phyloP scores from a whole-genome alignment of 108 stramenopile genomes.

The Fragilariopsis cylindrus region DNA sequence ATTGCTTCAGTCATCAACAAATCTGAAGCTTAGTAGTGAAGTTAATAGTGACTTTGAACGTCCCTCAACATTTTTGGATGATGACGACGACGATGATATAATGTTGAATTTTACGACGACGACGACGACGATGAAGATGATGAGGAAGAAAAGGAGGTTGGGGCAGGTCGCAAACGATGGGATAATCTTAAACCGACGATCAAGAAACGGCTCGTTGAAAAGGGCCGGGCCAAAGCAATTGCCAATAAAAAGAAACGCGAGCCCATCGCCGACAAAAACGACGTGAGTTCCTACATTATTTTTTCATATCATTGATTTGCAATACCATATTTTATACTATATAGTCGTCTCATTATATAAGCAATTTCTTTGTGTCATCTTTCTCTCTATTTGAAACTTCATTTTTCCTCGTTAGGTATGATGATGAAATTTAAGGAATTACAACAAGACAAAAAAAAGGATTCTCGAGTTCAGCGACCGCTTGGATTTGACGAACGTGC shows the following conservation, averaged over 20 bases:
- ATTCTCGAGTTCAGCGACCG: constrained; percentile 52
- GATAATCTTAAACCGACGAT: constrained; percentile 66
- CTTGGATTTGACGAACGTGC: constrained; percentile 53
- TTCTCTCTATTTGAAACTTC: neutral
- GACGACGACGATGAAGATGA: constrained; percentile 48
- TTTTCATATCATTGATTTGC: neutral
- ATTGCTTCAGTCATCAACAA: too few relatives aligned
- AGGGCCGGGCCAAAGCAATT: constrained; percentile 72
- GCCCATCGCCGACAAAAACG: constrained; percentile 62
- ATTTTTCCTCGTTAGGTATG: constrained; percentile 22
- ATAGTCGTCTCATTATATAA: neutral
- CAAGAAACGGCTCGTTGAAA: constrained; percentile 61
- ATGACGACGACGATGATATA: constrained; percentile 39
- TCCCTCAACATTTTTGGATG: constrained; percentile 32
- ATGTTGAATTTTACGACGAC: constrained; percentile 37
- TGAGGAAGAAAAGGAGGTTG: constrained; percentile 12
- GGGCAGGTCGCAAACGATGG: constrained; percentile 49
- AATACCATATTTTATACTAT: neutral
- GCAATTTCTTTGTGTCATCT: neutral
- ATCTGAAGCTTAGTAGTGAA: neutral
- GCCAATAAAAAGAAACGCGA: constrained; percentile 79
- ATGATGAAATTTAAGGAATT: constrained; percentile 60
- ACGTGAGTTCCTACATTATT: constrained; percentile 42
- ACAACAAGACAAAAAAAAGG: constrained; percentile 56
- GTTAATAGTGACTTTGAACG: constrained; percentile 19